phyloP scores from a whole-genome alignment of 1,139 yeast genomes.

The Kodamaea sp. region DNA sequence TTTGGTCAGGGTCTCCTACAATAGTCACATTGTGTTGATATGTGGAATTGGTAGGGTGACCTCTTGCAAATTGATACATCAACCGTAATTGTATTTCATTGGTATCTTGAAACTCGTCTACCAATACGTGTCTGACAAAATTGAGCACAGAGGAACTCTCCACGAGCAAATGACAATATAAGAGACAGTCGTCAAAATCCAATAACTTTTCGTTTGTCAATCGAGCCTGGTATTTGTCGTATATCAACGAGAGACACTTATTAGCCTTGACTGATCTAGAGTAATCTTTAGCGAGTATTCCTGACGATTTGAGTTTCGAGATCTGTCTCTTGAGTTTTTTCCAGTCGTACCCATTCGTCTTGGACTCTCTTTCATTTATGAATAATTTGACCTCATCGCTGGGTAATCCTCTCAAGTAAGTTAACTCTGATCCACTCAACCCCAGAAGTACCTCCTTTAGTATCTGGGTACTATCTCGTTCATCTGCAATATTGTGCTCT shows the following conservation, averaged over 20 bases:
- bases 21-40: slow-evolving; percentile 61
- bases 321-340: slow-evolving; percentile 45
- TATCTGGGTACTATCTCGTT: slow-evolving; percentile 57
- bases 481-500: slow-evolving; percentile 63
- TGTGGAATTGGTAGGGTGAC: slow-evolving; percentile 23
- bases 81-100: slow-evolving; percentile 73
- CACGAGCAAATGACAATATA: slow-evolving; percentile 56
- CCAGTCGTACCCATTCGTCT: slow-evolving; percentile 34
- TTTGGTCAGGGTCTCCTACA: slow-evolving; percentile 97
- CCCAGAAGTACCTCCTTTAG: slow-evolving; percentile 44
- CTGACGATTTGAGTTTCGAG: slow-evolving; percentile 54
- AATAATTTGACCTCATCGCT: slow-evolving; percentile 15
- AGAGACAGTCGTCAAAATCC: slow-evolving; percentile 84
- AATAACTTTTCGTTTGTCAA: slow-evolving; percentile 45
- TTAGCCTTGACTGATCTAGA: slow-evolving; percentile 13
- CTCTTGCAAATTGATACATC: slow-evolving; percentile 58
- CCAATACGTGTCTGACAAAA: slow-evolving; percentile 67
- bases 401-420: slow-evolving; percentile 21
- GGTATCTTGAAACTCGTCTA: slow-evolving; percentile 96
- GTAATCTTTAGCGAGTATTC: slow-evolving; percentile 41
- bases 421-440: slow-evolving; percentile 32
- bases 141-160: slow-evolving; percentile 44
- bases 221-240: slow-evolving; percentile 52
- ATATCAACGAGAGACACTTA: slow-evolving; percentile 34
- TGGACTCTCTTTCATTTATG: slow-evolving; percentile 14